Conservation (phyloP, 139 green algal species). For the Coelastrella sp. region DNA sequence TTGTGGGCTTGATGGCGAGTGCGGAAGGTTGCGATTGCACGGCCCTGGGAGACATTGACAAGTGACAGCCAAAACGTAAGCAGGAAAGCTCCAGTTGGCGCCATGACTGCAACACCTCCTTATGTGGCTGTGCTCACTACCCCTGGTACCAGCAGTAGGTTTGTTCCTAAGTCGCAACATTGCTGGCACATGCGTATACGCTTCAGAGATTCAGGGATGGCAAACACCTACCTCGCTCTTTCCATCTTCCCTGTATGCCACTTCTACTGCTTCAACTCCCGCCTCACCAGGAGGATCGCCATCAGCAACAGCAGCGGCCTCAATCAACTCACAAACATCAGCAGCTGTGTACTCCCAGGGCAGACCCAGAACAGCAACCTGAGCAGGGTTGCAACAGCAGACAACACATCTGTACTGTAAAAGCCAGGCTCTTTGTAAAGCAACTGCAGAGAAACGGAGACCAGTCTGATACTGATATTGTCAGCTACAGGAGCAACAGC, state of each 20-base stretch:
- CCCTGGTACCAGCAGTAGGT: too few species aligned
- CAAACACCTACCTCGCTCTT: constrained; percentile 54
- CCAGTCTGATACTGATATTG: not conserved
- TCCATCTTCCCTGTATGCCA: constrained; percentile 47
- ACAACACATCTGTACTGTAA: too few species aligned
- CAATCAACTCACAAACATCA: constrained; percentile 43
- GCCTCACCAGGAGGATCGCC: not conserved
- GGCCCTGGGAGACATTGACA: constrained; percentile 22
- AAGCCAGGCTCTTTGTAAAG: too few species aligned
- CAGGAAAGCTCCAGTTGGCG: too few species aligned
- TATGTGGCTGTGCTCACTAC: too few species aligned
- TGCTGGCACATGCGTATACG: too few species aligned
- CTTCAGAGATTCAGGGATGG: too few species aligned
- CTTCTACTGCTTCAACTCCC: constrained; percentile 40
- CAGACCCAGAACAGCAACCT: constrained; percentile 51
- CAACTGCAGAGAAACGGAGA: not conserved
- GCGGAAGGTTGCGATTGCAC: constrained; percentile 35
- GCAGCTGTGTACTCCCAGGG: constrained; percentile 52
- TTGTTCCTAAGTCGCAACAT: too few species aligned
- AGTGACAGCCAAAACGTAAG: too few species aligned
- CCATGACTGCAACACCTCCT: too few species aligned
- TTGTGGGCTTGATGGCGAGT: constrained; percentile 17
- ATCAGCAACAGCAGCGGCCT: constrained; percentile 37
- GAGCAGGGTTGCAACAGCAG: not conserved
- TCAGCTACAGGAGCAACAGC: too few species aligned